Conservation (phyloP, 2,329 filamentous ascomycete genomes). For the Verticillium nonalfalfae region DNA sequence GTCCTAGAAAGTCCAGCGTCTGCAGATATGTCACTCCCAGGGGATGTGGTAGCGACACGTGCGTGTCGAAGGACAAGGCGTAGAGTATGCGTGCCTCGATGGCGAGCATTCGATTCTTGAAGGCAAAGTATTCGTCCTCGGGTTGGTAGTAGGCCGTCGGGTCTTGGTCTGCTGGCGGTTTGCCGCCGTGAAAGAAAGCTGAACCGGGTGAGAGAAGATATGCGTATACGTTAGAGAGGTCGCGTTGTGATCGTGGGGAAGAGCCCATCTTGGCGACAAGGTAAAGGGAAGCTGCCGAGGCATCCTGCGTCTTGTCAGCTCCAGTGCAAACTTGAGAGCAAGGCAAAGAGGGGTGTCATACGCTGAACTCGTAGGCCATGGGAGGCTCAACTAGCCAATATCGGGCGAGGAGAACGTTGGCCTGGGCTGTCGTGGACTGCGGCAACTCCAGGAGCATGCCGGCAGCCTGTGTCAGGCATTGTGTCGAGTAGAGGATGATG, state of each 20-base stretch:
- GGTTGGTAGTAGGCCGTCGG: conserved; percentile 61
- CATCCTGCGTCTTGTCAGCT: conserved; percentile 47
- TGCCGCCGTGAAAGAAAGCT: conserved; percentile 40
- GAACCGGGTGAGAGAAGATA: conserved; percentile 66
- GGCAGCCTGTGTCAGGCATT: conserved; percentile 69
- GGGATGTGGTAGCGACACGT: conserved; percentile 79
- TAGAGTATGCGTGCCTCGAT: conserved; percentile 73
- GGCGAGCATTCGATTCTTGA: conserved; percentile 59
- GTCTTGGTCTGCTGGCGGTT: conserved; percentile 25
- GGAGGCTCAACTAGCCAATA: conserved; percentile 64
- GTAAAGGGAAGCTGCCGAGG: conserved; percentile 77
- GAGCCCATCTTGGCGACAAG: conserved; percentile 78
- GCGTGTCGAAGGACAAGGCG: conserved; percentile 68
- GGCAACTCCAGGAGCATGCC: conserved; percentile 77
- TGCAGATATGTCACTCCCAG: conserved; percentile 90
- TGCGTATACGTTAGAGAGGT: conserved; percentile 76
- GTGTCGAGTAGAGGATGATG: conserved; percentile 63
- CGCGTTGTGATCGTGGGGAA: conserved; percentile 68
- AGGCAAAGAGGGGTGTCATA: conserved; percentile 18
- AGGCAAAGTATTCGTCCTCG: conserved; percentile 63
- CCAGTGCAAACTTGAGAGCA: not conserved
- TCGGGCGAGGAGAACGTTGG: conserved; percentile 73
- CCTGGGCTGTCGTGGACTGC: conserved; percentile 79
- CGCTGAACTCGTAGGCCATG: conserved; percentile 53
- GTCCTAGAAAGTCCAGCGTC: conserved; percentile 64